Base-by-base conservation (phyloP, 108 stramenopile genomes). In the Skeletonema potamos region DNA sequence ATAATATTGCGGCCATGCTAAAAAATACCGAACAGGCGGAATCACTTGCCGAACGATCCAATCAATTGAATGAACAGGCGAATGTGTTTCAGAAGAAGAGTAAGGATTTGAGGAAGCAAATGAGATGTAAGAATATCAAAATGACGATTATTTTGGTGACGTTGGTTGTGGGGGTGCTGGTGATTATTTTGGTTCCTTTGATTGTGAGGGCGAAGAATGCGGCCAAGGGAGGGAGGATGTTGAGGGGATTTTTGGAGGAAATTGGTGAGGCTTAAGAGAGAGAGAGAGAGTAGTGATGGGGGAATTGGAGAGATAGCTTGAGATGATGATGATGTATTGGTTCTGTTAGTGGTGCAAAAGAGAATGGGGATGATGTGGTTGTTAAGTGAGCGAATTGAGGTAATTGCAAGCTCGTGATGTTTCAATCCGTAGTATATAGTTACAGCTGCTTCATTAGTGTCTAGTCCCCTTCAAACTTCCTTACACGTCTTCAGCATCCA, bases 121-220 rank as follows among this genome's bases (percentile, higher is more conserved):
- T 95, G 94, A 85, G 79, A 72, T 95, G 94, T 82, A 95, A 95
- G 88, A 95, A 93, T 71, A 70, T 93, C 27, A 95, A 95, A 66
- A 92, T 92, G 92, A 95, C 94, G 34, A 54, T 93, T 32, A 73
- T 95, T 55, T 75, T 95, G 24, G 90, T 85, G 2, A 77, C 81
- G 27, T 64, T 95, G 63, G 77, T 92, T 30, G 58, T 90, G 26
- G 85, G 88, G 28, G 84, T 95, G 56, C 70, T 92, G 70, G 63
- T 90, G 37, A 84, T 89, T 59, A 78, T 95, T 66, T 66, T 92
- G 61, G 83, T 90, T 36, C 94, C 94, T 2, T 61, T 95, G 65
- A 86, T 95, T 55, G 71, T 77, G 24, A 69, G 76, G 58, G 86
- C 89, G 18, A 93, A 85, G 85, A 78, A 83, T 11, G 70, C 73